Evolutionary conservation across 1,139 yeast genomes (phyloP).

Genomic region (Hyphopichia khmerensis): DNA sequence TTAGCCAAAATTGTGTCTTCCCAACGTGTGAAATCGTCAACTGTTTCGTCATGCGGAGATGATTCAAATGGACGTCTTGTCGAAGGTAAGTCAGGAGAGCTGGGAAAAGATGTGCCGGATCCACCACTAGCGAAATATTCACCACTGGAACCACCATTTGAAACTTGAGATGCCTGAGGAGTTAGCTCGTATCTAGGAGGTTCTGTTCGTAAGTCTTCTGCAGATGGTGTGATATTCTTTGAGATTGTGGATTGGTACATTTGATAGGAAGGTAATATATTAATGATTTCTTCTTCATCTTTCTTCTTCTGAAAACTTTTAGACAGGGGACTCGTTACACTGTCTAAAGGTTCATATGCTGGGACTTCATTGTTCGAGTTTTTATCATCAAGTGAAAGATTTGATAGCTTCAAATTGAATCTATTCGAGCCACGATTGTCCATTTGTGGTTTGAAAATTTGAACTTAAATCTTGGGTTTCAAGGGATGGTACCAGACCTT

Average conservation of each 20-base stretch:
- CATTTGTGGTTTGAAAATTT: neutral
- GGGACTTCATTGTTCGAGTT: neutral
- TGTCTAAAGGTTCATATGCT: neutral
- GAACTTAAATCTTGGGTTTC: neutral
- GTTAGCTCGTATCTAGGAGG: slow-evolving; percentile 39
- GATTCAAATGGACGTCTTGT: slow-evolving; percentile 4
- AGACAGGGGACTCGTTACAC: neutral
- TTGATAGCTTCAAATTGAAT: slow-evolving; percentile 16
- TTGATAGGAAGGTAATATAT: slow-evolving; percentile 44
- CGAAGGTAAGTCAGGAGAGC: slow-evolving; percentile 16
- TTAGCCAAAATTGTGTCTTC: slow-evolving; percentile 37
- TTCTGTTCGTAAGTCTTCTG: slow-evolving; percentile 29
- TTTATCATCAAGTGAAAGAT: slow-evolving; percentile 8
- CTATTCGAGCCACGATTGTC: slow-evolving; percentile 9
- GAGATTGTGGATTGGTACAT: slow-evolving; percentile 42
- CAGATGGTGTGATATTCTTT: slow-evolving; percentile 33
- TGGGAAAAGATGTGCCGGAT: slow-evolving; percentile 14
- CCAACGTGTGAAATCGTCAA: slow-evolving; percentile 16
- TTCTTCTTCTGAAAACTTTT: neutral
- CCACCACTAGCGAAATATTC: slow-evolving; percentile 17
- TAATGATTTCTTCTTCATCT: slow-evolving; percentile 30
- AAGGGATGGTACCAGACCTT: no score
- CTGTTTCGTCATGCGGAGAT: slow-evolving; percentile 7
- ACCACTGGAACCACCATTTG: slow-evolving; percentile 6
- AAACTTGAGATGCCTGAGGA: slow-evolving; percentile 19